These are phyloP conservation scores for Fusarium devonianum DNA, from an alignment of 2,329 filamentous ascomycete genomes.

Conservation along the genomic window DNA sequence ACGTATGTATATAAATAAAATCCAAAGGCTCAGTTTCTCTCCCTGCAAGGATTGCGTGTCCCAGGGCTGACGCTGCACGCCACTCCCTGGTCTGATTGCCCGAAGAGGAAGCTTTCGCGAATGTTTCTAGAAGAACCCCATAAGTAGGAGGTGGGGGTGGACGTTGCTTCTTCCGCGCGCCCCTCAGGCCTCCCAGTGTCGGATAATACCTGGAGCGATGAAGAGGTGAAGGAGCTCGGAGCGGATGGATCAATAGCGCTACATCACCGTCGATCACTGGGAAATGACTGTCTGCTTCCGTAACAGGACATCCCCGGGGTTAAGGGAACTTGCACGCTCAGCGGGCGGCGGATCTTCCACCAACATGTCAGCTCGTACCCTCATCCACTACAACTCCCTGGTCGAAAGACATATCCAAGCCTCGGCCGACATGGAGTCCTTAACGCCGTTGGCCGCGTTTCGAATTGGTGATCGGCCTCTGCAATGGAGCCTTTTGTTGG, in stretches of 20 bases:
- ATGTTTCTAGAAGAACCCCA: slow-evolving; percentile 36
- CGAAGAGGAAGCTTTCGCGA: slow-evolving; percentile 36
- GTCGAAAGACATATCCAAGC: background rate
- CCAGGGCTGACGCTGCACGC: slow-evolving; percentile 9
- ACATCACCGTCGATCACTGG: slow-evolving; percentile 10
- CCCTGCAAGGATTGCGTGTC: slow-evolving; percentile 25
- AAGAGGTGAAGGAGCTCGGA: background rate
- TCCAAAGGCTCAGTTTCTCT: background rate
- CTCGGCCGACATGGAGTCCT: slow-evolving; percentile 5
- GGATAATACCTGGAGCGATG: background rate
- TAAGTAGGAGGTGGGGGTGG: slow-evolving; percentile 23
- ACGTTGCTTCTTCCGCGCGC: background rate
- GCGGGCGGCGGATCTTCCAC: no score
- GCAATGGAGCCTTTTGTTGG: slow-evolving; percentile 7
- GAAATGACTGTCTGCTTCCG: background rate
- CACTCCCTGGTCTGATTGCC: slow-evolving; percentile 17
- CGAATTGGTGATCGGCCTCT: slow-evolving; percentile 30
- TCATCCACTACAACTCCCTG: background rate
- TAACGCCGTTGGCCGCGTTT: slow-evolving; percentile 17
- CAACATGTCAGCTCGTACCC: background rate
- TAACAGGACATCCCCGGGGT: background rate
- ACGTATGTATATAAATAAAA: background rate
- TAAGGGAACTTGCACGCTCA: slow-evolving; percentile 6
- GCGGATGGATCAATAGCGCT: background rate
- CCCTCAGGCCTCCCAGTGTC: no score